Conservation (phyloP, 352 stramenopile species). For the Pythium brassicae region DNA sequence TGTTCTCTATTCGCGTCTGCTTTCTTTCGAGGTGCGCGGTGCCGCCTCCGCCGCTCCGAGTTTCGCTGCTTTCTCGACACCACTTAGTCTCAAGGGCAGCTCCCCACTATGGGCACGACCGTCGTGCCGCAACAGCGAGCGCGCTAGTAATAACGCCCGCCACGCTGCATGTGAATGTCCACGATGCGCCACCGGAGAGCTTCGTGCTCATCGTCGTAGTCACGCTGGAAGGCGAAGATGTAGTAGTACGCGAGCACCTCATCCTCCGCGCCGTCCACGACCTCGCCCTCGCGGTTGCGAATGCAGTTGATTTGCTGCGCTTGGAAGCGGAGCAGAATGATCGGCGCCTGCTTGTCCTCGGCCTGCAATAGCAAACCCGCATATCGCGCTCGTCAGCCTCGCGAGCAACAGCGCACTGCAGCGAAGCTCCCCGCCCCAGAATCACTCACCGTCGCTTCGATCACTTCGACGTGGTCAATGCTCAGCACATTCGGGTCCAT, state of each 20-base stretch:
- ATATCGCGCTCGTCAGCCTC: neutral
- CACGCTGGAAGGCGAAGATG: conserved; percentile 96
- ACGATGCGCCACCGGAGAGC: conserved; percentile 83
- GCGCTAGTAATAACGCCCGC: conserved; percentile 75
- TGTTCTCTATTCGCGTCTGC: too few relatives aligned
- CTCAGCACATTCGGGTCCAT: conserved; percentile 96
- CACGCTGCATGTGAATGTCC: conserved; percentile 84
- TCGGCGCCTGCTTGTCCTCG: conserved; percentile 90
- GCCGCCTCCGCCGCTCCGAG: neutral
- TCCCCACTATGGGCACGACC: too few relatives aligned
- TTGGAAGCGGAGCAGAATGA: conserved; percentile 97
- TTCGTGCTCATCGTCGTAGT: conserved; percentile 94
- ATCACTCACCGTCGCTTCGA: conserved; percentile 79
- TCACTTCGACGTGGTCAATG: conserved; percentile 96
- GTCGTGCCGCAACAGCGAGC: too few relatives aligned
- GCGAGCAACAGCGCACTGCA: neutral
- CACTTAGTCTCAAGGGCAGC: too few relatives aligned
- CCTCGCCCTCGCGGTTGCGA: conserved; percentile 93
- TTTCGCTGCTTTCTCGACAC: too few relatives aligned
- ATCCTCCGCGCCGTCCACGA: conserved; percentile 96
- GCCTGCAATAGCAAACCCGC: conserved; percentile 32
- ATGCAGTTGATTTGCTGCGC: conserved; percentile 99
- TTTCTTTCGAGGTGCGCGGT: too few relatives aligned
- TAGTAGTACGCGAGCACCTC: conserved; percentile 98
- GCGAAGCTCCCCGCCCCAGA: conserved; percentile 8